phyloP scores from a whole-genome alignment of 2,329 filamentous ascomycete species.

The Fusarium solani-melongenae region DNA sequence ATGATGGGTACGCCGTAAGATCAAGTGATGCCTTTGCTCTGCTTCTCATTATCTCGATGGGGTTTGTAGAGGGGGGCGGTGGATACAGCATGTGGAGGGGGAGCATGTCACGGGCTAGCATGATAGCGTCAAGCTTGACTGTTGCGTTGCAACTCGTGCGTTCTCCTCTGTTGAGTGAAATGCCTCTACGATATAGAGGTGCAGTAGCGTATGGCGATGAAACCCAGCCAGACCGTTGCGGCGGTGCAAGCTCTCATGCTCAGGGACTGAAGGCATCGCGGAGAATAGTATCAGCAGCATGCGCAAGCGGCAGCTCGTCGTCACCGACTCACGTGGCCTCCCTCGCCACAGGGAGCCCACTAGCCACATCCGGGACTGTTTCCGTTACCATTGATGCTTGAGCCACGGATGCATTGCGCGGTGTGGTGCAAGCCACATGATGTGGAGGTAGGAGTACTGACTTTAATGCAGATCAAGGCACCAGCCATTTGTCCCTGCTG shows the following conservation, averaged over 20 bases:
- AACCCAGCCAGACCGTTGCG: slow-evolving; percentile 26
- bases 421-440: not conserved
- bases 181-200: slow-evolving; percentile 9
- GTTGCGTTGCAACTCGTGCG: not conserved
- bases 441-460: not conserved
- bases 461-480: not conserved
- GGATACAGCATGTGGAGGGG: slow-evolving; percentile 10
- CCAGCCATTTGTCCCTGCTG: not conserved
- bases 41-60: not conserved
- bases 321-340: slow-evolving; percentile 21
- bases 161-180: not conserved
- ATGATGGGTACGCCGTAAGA: not conserved
- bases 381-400: not conserved
- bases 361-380: slow-evolving; percentile 10
- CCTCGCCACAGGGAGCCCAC: slow-evolving; percentile 23
- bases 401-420: not conserved
- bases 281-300: not conserved
- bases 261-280: not conserved
- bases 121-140: not conserved
- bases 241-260: not conserved
- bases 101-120: slow-evolving; percentile 18
- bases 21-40: slow-evolving; percentile 21
- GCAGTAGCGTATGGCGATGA: slow-evolving; percentile 7
- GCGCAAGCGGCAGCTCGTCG: slow-evolving; percentile 7
- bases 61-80: not conserved